Conservation (phyloP, 306 rosid species). For the Hippophae tibetana region DNA sequence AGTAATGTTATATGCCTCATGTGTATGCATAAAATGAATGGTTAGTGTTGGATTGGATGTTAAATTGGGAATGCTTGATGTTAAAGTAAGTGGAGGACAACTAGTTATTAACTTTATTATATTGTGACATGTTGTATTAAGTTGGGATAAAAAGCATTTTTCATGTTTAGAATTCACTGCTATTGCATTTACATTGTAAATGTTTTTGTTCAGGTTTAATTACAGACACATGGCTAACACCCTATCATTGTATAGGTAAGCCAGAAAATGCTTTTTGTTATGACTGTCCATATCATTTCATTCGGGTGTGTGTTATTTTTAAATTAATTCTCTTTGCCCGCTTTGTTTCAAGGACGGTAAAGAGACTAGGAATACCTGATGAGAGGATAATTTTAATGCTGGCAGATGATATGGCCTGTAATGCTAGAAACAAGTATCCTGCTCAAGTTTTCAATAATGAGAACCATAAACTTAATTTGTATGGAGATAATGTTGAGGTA, state of each 20-base stretch:
- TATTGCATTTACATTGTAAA: conserved; percentile 9
- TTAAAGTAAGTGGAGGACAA: too few species aligned
- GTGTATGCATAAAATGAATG: too few species aligned
- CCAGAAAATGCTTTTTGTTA: not conserved
- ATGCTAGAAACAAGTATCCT: conserved; percentile 90
- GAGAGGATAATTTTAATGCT: conserved; percentile 96
- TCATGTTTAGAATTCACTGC: not conserved
- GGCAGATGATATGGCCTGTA: conserved; percentile 98
- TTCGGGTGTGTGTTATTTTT: not conserved
- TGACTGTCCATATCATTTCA: not conserved
- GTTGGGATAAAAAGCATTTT: too few species aligned
- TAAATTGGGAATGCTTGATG: too few species aligned
- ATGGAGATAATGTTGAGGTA: conserved; percentile 98
- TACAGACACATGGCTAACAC: conserved; percentile 98
- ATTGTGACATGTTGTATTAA: not conserved
- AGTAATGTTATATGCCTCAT: too few species aligned
- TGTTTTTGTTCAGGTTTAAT: conserved; percentile 65
- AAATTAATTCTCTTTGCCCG: not conserved
- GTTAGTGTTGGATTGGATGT: too few species aligned
- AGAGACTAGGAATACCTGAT: conserved; percentile 93
- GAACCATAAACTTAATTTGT: conserved; percentile 83
- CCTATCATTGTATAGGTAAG: conserved; percentile 71
- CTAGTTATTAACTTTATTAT: not conserved
- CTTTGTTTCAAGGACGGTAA: conserved; percentile 69
- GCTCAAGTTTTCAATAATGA: conserved; percentile 95